Conservation (phyloP, 2,329 filamentous ascomycete genomes). For the Aspergillus sergii region DNA sequence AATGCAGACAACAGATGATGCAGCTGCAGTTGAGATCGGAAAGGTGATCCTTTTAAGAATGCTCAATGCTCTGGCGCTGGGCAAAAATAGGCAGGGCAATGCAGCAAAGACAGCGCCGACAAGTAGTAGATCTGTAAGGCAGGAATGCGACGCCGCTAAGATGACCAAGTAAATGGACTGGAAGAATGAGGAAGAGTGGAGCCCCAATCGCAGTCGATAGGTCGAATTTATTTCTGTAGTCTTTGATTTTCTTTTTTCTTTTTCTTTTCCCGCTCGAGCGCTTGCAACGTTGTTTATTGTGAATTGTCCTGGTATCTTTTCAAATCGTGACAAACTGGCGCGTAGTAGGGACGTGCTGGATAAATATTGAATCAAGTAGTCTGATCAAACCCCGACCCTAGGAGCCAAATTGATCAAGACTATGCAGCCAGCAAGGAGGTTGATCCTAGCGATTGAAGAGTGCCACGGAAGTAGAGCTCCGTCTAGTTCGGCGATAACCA, state of each 20-base stretch:
- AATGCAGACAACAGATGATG: conserved; percentile 27
- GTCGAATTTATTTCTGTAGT: conserved; percentile 16
- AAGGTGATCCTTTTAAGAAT: conserved; percentile 39
- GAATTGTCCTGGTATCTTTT: conserved; percentile 11
- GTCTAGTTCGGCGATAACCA: conserved; percentile 20
- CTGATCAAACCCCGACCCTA: conserved; percentile 19
- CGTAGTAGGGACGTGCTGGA: conserved; percentile 19
- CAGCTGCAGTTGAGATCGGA: conserved; percentile 41
- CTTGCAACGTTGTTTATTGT: conserved; percentile 12
- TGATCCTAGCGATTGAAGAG: conserved; percentile 32
- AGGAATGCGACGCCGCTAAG: conserved; percentile 28
- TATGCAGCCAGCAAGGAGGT: conserved; percentile 38
- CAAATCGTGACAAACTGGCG: conserved; percentile 11
- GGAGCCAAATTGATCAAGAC: conserved; percentile 24
- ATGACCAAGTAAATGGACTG: conserved; percentile 21
- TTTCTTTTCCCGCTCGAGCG: conserved; percentile 8
- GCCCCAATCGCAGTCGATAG: conserved; percentile 21
- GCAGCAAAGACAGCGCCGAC: conserved; percentile 19
- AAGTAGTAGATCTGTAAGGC: conserved; percentile 26
- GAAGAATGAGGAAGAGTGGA: conserved; percentile 23
- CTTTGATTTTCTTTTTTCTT: conserved; percentile 12
- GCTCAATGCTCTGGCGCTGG: conserved; percentile 25
- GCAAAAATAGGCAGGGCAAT: conserved; percentile 20
- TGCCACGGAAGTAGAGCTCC: conserved; percentile 25
- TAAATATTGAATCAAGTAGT: conserved; percentile 18